Conservation (phyloP, 2,329 filamentous ascomycete genomes). For the Paecilomyces formosus region DNA sequence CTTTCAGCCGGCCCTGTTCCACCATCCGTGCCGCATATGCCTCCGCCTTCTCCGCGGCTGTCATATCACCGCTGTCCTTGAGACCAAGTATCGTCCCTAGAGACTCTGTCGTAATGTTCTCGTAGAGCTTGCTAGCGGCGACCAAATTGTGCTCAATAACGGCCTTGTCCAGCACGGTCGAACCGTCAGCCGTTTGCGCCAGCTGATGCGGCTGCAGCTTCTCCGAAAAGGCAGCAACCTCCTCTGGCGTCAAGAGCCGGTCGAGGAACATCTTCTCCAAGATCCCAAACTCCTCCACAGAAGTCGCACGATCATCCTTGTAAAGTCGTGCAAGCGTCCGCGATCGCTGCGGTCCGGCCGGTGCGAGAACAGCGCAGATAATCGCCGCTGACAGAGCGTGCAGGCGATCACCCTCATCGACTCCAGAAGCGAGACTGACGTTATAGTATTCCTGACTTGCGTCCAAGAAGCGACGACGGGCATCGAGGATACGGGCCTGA, state of each 20-base stretch:
- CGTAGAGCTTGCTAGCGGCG: conserved; percentile 71
- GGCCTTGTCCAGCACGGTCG: conserved; percentile 85
- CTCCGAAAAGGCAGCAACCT: conserved; percentile 78
- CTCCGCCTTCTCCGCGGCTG: conserved; percentile 67
- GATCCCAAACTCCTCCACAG: conserved; percentile 74
- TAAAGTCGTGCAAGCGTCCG: conserved; percentile 76
- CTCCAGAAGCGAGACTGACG: conserved; percentile 66
- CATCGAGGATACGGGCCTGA: conserved; percentile 87
- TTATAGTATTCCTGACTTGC: conserved; percentile 83
- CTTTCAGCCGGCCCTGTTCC: conserved; percentile 80
- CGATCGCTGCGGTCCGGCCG: conserved; percentile 77
- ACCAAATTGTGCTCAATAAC: conserved; percentile 95
- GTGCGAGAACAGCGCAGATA: conserved; percentile 85
- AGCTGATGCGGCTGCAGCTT: conserved; percentile 81
- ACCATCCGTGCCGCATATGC: conserved; percentile 92
- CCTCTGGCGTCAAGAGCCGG: conserved; percentile 68
- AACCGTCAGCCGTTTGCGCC: conserved; percentile 80
- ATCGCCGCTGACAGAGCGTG: conserved; percentile 80
- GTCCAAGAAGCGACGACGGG: conserved; percentile 80
- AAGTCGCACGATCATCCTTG: conserved; percentile 78
- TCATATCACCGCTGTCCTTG: conserved; percentile 40
- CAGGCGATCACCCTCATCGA: conserved; percentile 81
- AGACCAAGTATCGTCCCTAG: conserved; percentile 73
- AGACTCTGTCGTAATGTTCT: conserved; percentile 67
- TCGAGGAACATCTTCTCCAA: conserved; percentile 98